Percentiles rank a stretch among this genome's conserved stretches.
Conservation (phyloP, 2,329 filamentous ascomycete genomes). For the Trichoderma sp. region DNA sequence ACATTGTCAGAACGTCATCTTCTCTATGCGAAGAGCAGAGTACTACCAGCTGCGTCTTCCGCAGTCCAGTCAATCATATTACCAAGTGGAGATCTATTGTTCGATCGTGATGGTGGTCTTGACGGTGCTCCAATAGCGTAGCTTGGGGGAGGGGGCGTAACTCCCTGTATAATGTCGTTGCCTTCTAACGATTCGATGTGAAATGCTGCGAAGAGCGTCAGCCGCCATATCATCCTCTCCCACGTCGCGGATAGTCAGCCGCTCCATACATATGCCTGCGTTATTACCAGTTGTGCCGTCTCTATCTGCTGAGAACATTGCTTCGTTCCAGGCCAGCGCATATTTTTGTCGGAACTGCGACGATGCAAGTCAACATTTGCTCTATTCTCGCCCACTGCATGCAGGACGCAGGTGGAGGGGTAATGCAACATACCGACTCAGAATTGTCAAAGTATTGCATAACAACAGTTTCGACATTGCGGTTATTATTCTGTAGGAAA, state of each 20-base stretch:
- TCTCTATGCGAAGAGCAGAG: constrained; percentile 25
- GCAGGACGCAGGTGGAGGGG: neutral
- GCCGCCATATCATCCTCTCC: constrained; percentile 19
- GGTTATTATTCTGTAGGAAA: constrained; percentile 45
- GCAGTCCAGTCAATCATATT: constrained; percentile 55
- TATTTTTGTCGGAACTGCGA: constrained; percentile 54
- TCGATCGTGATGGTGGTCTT: constrained; percentile 64
- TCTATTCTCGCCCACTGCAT: neutral
- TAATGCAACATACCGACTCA: constrained; percentile 37
- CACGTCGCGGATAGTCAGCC: neutral
- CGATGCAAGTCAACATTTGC: constrained; percentile 10
- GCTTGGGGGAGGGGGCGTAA: constrained; percentile 46
- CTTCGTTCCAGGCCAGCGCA: constrained; percentile 57
- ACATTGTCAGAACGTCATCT: constrained; percentile 34
- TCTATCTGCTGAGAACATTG: constrained; percentile 55
- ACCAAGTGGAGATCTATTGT: constrained; percentile 60
- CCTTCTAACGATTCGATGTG: constrained; percentile 59
- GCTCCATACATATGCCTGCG: constrained; percentile 50
- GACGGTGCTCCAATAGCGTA: constrained; percentile 56
- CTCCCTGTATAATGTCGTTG: constrained; percentile 48
- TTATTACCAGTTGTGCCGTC: constrained; percentile 53
- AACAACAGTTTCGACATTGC: constrained; percentile 53
- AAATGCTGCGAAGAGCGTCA: constrained; percentile 50
- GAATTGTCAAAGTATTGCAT: constrained; percentile 58
- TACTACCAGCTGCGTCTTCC: constrained; percentile 48